Conservation (phyloP, 2,329 filamentous ascomycete genomes). For the Drechslerella dactyloides region DNA sequence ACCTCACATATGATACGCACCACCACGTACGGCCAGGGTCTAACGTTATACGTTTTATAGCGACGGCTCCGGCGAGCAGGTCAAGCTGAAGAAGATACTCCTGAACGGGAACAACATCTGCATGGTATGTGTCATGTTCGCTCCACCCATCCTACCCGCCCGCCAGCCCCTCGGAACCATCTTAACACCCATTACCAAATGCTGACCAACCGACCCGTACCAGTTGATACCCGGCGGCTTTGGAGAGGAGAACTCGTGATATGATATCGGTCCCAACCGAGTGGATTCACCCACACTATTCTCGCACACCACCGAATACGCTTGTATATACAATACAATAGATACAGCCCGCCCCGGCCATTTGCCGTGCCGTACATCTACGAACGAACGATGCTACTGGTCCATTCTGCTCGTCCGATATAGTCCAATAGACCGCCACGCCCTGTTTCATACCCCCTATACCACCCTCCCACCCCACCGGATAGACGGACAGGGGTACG, state of each 20-base stretch:
- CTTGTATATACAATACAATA: no score
- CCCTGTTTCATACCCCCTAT: background rate
- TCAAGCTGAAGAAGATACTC: conserved; percentile 90
- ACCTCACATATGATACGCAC: no score
- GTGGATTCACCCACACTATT: background rate
- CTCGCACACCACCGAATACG: no score
- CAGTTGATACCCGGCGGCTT: conserved; percentile 48
- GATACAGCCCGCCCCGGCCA: no score
- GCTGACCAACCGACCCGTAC: conserved; percentile 11
- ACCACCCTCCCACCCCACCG: background rate
- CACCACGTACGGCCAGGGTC: background rate
- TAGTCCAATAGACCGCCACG: no score
- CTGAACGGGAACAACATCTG: conserved; percentile 98
- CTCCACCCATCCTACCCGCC: background rate
- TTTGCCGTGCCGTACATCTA: background rate
- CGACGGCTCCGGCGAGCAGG: conserved; percentile 86
- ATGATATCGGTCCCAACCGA: background rate
- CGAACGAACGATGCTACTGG: conserved; percentile 24
- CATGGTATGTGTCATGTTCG: conserved; percentile 71
- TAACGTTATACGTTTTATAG: conserved; percentile 62
- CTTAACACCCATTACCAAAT: no score
- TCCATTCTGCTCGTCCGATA: no score
- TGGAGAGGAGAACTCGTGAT: conserved; percentile 22
- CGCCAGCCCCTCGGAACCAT: no score
- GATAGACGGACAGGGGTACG: background rate